Evolutionary conservation across 2,329 filamentous ascomycete genomes (phyloP), one percentile per base, ranked within the genome.

Genomic region (Alternaria rosae): DNA sequence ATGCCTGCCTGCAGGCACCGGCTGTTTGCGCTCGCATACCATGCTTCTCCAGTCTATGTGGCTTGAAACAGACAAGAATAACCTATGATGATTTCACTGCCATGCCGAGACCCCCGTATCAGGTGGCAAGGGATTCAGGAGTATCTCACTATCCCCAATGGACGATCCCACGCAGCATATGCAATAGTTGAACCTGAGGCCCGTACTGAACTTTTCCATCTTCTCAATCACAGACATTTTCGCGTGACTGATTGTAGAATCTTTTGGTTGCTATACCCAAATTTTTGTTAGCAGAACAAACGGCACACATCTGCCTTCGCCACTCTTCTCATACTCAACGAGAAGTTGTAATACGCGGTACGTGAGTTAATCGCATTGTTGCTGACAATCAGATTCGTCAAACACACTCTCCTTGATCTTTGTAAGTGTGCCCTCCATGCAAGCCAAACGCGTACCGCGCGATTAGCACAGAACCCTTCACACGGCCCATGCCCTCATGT

Each of bases 1-100:
- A 66, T 70, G 59, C 66, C 65, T 66, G 68, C 44, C 66, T 69
- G 63, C 59, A 64, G 45, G 54, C 52, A 54, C 64, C 59, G 52
- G 57, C 44, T 65, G 62, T 62, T 60, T 55, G 42, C 48, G 45
- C 50, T 62, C 47, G 62, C 54, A 51, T 50, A 13, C 55, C 38
- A 57, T 57, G 54, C 51, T 48, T 54, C 57, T 28, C 25, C 41
- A 45, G 64, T 52, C 23, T 35, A 26, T 41, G 57, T 64, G 64
- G 66, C 68, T 64, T 59, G 54, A 21, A 50, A 51, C 43, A 52
- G 51, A 54, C 45, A 44, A 44, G 57, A 55, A 57, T 53, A 58
- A 51, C 42, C 41, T 55, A 47, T 21, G 23, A 64, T 66, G 65
- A 66, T 47, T 61, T 66, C 61, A 70, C 63, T 32, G 53, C 25